phyloP scores from a whole-genome alignment of 371 early-diverging fungal species.

The Zychaea mexicana region DNA sequence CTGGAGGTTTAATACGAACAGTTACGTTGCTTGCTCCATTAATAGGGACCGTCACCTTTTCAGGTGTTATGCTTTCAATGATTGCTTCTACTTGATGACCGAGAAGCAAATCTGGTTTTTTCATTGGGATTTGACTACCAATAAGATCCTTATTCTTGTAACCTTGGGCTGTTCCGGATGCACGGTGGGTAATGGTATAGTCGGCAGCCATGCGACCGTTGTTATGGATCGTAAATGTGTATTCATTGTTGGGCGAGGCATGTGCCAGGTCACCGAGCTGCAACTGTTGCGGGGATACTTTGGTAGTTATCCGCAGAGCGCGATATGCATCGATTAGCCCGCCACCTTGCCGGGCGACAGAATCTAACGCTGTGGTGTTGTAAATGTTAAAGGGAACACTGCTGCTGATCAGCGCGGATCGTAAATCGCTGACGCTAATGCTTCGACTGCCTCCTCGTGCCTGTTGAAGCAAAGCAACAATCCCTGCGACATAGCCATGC shows the following conservation, averaged over 20 bases:
- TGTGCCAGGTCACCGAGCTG: slow-evolving; percentile 66
- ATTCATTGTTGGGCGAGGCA: slow-evolving; percentile 38
- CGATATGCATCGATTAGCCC: slow-evolving; percentile 71
- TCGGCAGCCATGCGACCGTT: slow-evolving; percentile 50
- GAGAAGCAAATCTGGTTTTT: slow-evolving; percentile 22
- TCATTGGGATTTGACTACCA: slow-evolving; percentile 16
- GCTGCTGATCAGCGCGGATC: slow-evolving; percentile 53
- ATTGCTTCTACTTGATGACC: slow-evolving; percentile 24
- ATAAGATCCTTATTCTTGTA: slow-evolving; percentile 27
- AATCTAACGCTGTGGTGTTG: slow-evolving; percentile 34
- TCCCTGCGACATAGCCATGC: slow-evolving; percentile 76
- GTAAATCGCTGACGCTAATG: slow-evolving; percentile 22
- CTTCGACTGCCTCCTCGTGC: slow-evolving; percentile 31
- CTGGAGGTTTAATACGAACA: slow-evolving; percentile 32
- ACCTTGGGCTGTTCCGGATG: slow-evolving; percentile 49
- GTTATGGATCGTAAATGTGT: slow-evolving; percentile 62
- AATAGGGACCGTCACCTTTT: slow-evolving; percentile 21
- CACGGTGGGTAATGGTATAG: slow-evolving; percentile 50
- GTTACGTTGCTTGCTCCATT: slow-evolving; percentile 26
- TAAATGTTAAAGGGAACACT: slow-evolving; percentile 43
- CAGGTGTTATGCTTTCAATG: slow-evolving; percentile 20
- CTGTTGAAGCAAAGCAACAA: slow-evolving; percentile 58
- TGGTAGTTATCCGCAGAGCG: slow-evolving; percentile 55
- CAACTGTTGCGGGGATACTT: slow-evolving; percentile 62
- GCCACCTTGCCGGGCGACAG: slow-evolving; percentile 68